A percentile compares a stretch with the other conserved stretches of the same genome.
phyloP scores from a whole-genome alignment of 169 alveolate genomes.

The Plasmodium vivax region DNA sequence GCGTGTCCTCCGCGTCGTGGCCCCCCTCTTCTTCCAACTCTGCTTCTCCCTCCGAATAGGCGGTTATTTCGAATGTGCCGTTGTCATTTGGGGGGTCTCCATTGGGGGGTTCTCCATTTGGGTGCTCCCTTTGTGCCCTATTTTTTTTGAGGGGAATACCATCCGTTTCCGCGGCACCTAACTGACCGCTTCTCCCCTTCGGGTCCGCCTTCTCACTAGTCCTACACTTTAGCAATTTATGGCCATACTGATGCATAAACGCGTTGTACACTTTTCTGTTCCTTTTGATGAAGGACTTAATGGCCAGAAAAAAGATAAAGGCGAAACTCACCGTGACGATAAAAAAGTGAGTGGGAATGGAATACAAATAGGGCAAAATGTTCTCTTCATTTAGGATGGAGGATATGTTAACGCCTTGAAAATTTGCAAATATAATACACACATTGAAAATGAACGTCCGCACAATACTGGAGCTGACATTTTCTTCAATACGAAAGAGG shows the following conservation, averaged over 20 bases:
- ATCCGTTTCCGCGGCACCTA: not conserved
- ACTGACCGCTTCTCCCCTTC: not conserved
- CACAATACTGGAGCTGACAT: conserved; percentile 16
- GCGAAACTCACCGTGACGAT: conserved; percentile 58
- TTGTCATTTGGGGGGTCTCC: not conserved
- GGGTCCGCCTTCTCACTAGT: not conserved
- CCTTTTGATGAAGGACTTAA: conserved; percentile 64
- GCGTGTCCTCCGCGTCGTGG: not conserved
- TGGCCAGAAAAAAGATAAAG: conserved; percentile 40
- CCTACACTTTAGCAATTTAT: not conserved
- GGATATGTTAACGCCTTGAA: conserved; percentile 56
- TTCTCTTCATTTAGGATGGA: conserved; percentile 27
- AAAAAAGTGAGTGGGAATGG: conserved; percentile 48
- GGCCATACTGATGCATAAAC: conserved; percentile 27
- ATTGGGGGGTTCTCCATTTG: not conserved
- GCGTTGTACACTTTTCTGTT: conserved; percentile 7
- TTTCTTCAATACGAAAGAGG: conserved; percentile 37
- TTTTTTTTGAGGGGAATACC: not conserved
- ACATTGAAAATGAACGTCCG: conserved; percentile 55
- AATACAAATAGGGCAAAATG: conserved; percentile 10
- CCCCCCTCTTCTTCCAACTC: not conserved
- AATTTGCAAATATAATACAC: conserved; percentile 67
- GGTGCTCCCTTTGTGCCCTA: not conserved
- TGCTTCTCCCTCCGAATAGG: not conserved
- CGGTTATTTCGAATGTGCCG: not conserved